phyloP scores from a whole-genome alignment of 345 rosid genomes.

The Arabidopsis arenosa region DNA sequence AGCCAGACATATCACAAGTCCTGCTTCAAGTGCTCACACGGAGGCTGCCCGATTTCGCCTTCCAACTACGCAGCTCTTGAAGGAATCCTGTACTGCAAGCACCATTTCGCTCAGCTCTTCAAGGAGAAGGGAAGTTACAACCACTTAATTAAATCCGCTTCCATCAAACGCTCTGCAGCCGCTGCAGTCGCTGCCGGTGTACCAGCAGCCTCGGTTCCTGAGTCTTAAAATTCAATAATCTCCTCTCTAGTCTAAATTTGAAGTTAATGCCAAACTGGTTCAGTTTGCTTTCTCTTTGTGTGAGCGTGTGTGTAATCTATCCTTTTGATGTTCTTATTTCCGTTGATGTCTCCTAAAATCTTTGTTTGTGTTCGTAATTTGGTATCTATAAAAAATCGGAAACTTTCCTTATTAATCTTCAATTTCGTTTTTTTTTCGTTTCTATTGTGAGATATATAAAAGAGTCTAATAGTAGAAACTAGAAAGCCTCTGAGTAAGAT shows the following conservation, averaged over 20 bases:
- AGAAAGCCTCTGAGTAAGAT: background rate
- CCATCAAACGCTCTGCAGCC: constrained; percentile 80
- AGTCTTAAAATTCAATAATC: constrained; percentile 46
- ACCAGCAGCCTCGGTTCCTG: constrained; percentile 50
- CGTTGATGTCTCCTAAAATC: constrained; percentile 22
- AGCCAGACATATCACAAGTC: constrained; percentile 86
- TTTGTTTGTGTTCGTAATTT: constrained; percentile 24
- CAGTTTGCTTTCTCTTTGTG: constrained; percentile 20
- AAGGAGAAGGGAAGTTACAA: constrained; percentile 98
- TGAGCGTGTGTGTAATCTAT: constrained; percentile 44
- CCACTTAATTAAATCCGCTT: constrained; percentile 86
- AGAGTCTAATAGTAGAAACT: background rate
- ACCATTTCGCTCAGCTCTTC: constrained; percentile 86
- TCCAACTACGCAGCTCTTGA: constrained; percentile 80
- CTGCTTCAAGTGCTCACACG: constrained; percentile 86
- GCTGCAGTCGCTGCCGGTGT: constrained; percentile 62
- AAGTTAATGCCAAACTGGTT: constrained; percentile 38
- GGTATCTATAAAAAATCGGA: constrained; percentile 26
- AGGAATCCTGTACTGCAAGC: constrained; percentile 83
- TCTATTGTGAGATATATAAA: background rate
- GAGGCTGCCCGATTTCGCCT: constrained; percentile 75
- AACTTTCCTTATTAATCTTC: background rate
- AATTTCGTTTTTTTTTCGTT: background rate
- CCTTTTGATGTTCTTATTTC: constrained; percentile 27
- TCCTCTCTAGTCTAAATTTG: constrained; percentile 30